Percentiles rank a stretch among this genome's conserved stretches.
Conservation (phyloP, 2,329 filamentous ascomycete genomes). For the Penicillium digitatum region DNA sequence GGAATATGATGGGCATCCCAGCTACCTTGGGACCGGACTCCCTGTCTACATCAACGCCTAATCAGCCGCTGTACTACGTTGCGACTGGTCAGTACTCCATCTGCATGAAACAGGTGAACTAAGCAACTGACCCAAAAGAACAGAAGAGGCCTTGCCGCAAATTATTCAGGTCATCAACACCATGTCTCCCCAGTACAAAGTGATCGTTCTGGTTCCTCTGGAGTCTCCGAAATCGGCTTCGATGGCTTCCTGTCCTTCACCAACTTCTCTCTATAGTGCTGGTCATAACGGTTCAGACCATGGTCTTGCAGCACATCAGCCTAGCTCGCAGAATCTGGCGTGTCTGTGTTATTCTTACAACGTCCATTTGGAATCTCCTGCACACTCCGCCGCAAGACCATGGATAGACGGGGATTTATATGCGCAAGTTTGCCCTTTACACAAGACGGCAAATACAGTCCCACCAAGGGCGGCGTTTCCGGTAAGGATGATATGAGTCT, state of each 20-base stretch:
- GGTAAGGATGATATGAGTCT: slow-evolving; percentile 2
- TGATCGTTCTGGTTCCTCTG: slow-evolving; percentile 19
- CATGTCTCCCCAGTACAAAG: slow-evolving; percentile 14
- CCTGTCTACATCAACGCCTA: neutral
- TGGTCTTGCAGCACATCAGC: neutral
- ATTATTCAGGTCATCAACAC: slow-evolving; percentile 17
- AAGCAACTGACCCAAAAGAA: neutral
- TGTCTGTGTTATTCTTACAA: slow-evolving; percentile 8
- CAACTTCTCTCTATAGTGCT: neutral
- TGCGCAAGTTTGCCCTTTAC: slow-evolving; percentile 2
- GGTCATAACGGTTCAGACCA: neutral
- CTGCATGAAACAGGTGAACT: neutral
- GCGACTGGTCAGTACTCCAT: slow-evolving; percentile 14
- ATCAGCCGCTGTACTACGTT: slow-evolving; percentile 17
- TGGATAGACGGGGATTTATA: neutral
- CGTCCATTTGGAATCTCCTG: neutral
- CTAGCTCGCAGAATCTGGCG: neutral
- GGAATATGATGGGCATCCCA: neutral
- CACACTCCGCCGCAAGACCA: neutral
- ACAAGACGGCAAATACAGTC: neutral
- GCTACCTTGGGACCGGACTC: neutral
- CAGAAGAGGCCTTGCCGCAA: slow-evolving; percentile 19
- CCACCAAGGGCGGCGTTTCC: neutral
- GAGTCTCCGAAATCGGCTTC: neutral
- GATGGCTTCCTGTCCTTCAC: neutral